Evolutionary conservation across 2,329 filamentous ascomycete genomes (phyloP).

Genomic region (Botrytis sinoallii): DNA sequence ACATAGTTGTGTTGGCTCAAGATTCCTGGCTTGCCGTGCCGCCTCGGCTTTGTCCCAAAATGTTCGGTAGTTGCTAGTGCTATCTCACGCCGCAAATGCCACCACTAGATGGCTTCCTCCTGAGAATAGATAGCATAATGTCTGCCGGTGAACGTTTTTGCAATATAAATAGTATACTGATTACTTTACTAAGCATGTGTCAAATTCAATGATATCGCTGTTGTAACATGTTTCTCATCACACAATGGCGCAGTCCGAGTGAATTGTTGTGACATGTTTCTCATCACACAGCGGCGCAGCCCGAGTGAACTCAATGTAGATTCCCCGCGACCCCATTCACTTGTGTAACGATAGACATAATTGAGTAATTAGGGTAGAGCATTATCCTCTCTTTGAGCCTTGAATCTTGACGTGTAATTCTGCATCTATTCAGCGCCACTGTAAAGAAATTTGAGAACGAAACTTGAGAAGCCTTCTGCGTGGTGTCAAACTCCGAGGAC

Average conservation of each 20-base stretch:
- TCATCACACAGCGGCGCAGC: too few relatives aligned
- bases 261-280: too few relatives aligned
- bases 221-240: neutral
- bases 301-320: neutral
- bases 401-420: too few relatives aligned
- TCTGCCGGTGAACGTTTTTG: neutral
- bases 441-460: neutral
- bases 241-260: too few relatives aligned
- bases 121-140: neutral
- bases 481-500: too few relatives aligned
- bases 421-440: neutral
- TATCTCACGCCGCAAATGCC: neutral
- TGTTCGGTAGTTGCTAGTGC: neutral
- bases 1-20: too few relatives aligned
- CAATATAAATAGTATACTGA: neutral
- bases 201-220: neutral
- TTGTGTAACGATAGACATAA: neutral
- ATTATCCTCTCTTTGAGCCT: neutral
- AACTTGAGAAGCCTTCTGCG: neutral
- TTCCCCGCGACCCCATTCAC: too few relatives aligned
- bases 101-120: neutral
- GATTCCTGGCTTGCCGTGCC: neutral
- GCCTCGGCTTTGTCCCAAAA: neutral
- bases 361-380: neutral
- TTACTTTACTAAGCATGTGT: neutral